Evolutionary conservation across 108 stramenopile species (phyloP), one percentile per base, ranked within the genome.

Genomic region (Cylindrotheca fusiformis): DNA sequence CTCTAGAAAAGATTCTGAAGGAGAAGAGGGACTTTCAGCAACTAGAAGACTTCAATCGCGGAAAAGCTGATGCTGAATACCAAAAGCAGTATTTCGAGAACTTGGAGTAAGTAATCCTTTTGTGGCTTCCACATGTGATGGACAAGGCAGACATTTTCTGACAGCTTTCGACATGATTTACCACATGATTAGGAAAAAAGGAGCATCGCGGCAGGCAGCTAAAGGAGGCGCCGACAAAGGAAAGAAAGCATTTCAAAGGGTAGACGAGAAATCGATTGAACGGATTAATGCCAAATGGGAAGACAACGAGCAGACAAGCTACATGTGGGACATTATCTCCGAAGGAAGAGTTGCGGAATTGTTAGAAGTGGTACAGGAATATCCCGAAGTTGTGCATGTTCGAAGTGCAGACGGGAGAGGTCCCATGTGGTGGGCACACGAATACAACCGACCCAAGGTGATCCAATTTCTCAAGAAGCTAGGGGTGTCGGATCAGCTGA

Each of bases 351-450:
- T 78, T 10, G 57, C 71, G 6, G 71, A 77, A 21, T 63, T 93
- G 22, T 46, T 69, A 20, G 58, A 50, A 23, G 32, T 84, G 18
- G 41, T 93, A 21, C 27, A 67, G 17, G 54, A 67, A 30, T n/a
- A 73, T 30, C 94, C 94, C 31, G 55, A 58, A 14, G 32, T 71
- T 29, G 82, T 79, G 27, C 88, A 93, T 56, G 24, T 84, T 27
- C 78, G 91, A 24, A 82, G 80, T 58, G 58, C 45, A 3, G 80
- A 87, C 56, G 82, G 80, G 21, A 74, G 82, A 46, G 82, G 82
- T 22, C 87, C 89, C 0, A 87, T 92, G 85, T 95, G 78, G 74
- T 95, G 94, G 94, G 91, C 94, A 19, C 75, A 88, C 66, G 94
- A 95, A 56, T 76, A 79, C 69, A 81, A 83, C 48, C 73, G 78